Evolutionary conservation across 2,329 filamentous ascomycete species (phyloP), one percentile per base, ranked within the genome.

Genomic region (Pseudocercospora crystallina): DNA sequence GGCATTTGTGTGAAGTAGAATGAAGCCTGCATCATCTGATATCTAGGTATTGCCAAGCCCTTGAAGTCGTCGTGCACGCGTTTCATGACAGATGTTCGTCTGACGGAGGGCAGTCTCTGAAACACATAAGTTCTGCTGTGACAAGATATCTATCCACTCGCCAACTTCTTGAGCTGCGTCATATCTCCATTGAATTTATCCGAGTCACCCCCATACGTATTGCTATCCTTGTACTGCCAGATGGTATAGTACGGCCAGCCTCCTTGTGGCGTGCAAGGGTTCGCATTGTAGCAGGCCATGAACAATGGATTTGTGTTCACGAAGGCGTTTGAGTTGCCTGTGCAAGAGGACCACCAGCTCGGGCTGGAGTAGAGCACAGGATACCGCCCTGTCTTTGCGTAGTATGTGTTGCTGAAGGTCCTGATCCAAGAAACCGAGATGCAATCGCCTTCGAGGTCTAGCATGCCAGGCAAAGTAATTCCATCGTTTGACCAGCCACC

Each of bases 391-490:
- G 76, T 79, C 29, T 62, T 65, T 37, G 58, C 41, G 47, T 77
- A 68, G 59, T 82, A 82, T 5, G 72, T 75, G 42, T 78, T 67
- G 52, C 75, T 74, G 63, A 82, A 82, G 54, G 76, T 73, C 50
- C 69, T 62, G 65, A 82, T 76, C 79, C 79, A 82, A 13, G 68
- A 60, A 1, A 79, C 75, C n/a, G 66, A 67, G 3, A 65, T 51
- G 38, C 72, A 74, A 53, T 80, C 66, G 5, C 75, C 76, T 66
- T 81, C 79, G 10, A 82, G 69, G 58, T 81, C 80, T 5, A 83
- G 69, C 78, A 82, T 80, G 3, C 80, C 79, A 1, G 79, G 80
- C 0, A 82, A 71, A 8, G 79, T 82, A 54, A 73, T 74, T 43
- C 78, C 77, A 56, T 82, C 79, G 13, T 61, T 64, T 14, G 71